Evolutionary conservation across 192 early-diverging fungal species (phyloP), one percentile per base, ranked within the genome.

Genomic region (Coemansia sp.): DNA sequence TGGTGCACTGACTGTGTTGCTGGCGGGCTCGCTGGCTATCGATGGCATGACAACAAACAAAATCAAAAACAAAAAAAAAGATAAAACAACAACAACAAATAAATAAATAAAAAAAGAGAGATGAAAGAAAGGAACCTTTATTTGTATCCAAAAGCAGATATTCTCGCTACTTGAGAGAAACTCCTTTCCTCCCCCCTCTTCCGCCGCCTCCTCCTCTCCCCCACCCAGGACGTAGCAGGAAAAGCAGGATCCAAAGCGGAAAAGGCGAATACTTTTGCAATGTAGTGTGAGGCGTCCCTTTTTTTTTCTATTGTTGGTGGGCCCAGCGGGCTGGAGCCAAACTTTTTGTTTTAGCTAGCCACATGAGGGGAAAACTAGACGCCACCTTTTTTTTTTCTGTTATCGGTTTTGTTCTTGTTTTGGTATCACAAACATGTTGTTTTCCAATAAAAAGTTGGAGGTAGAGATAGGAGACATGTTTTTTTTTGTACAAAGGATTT

Each of bases 31-130:
- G 44, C 24, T 49, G 18, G 52, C 76, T 70, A 79, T 68, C 46
- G 75, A 72, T 43, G 71, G 71, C 76, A 79, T 79, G 33, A 46
- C 57, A 60, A 34, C 29, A 36, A 43, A 43, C 10, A 36, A 4
- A 27, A n/a, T n/a, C n/a, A 65, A 57, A 62, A 46, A n/a, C n/a
- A 4, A 31, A 27, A 49, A 50, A 46, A 62, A 10, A 31, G 31
- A 24, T 27, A 27, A 27, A n/a, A n/a, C n/a, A 27, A 27, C 24
- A 29, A 65, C 16, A 66, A 65, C 24, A 62, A 55, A 49, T 31
- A 24, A 55, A 55, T 31, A 33, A 72, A 34, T 8, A 34, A 33
- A 60, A 47, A 36, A 13, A 66, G 36, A 41, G 31, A 69, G 24
- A 36, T 13, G 62, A 40, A 61, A 46, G 9, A 68, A 41, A 31